Base-by-base conservation (phyloP, 192 early-diverging fungal species). In the Linnemannia elongata region DNA sequence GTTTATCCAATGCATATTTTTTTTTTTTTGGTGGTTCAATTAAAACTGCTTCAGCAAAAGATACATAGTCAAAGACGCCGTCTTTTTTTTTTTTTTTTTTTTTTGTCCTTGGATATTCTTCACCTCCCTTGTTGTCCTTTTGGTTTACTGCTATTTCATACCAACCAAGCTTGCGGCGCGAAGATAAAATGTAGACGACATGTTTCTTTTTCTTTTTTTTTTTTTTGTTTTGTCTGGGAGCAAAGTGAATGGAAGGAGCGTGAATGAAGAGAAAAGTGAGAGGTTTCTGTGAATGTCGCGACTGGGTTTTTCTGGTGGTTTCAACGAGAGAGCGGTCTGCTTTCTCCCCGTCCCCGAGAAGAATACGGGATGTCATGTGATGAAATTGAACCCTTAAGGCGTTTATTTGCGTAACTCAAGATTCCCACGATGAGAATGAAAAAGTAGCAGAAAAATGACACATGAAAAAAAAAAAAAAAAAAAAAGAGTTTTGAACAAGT, bases 141-240 rank as follows among this genome's bases (percentile, higher is more conserved):
- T 12, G 2, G 17, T 24, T 22, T 24, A 4, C 6, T 55, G 18
- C 18, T 55, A n/a, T 54, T 55, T 55, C 74, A 76, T 81, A 81
- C 78, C 78, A n/a, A 86, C 30, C 30, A 86, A 13, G n/a, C 63
- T 33, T 8, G 79, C 78, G 44, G 84, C 84, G 33, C 78, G 84
- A 55, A 86, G 84, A n/a, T 80, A 86, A 69, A 86, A 86, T 45
- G 75, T 9, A 27, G 83, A 86, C 27, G 79, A 78, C 82, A 83
- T 82, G 30, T 30, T 12, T 82, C 18, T 30, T 12, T 30, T n/a
- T 60, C 1, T 60, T 66, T 33, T 66, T 0, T 24, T 33, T 9
- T 15, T 10, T 20, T 52, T 15, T 39, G n/a, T 39, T 35, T 72
- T 55, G 6, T 1, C 4, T 1, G 33, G 30, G 6, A 9, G 47